Percentiles rank a stretch among this genome's conserved stretches.
These are phyloP conservation scores for Trichosporon ovoides DNA, from an alignment of 1,284 basidiomycete species.

Conservation along the genomic window DNA sequence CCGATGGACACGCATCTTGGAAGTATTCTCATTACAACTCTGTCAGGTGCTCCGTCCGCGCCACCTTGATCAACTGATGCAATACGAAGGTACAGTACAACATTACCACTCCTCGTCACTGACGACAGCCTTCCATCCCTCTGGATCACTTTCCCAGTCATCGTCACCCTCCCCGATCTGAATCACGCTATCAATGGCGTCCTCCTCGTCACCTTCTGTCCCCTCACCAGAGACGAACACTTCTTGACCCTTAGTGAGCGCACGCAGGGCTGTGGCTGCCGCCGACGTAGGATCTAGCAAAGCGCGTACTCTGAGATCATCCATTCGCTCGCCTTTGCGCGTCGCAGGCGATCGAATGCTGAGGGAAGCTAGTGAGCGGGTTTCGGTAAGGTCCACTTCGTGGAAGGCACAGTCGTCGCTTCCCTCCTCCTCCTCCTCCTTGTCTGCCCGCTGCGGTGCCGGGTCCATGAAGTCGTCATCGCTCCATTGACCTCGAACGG, in stretches of 20 bases:
- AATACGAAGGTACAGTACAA: background rate
- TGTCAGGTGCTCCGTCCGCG: no score
- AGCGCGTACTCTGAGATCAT: slow-evolving; percentile 35
- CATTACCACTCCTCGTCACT: slow-evolving; percentile 25
- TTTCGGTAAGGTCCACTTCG: slow-evolving; percentile 3
- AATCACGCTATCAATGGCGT: background rate
- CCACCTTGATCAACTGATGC: no score
- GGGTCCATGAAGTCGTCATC: slow-evolving; percentile 4
- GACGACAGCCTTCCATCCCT: slow-evolving; percentile 28
- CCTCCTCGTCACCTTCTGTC: slow-evolving; percentile 10
- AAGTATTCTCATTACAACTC: no score
- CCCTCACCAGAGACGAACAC: slow-evolving; percentile 29
- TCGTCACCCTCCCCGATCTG: slow-evolving; percentile 21
- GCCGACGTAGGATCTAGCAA: slow-evolving; percentile 32
- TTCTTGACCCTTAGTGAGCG: slow-evolving; percentile 35
- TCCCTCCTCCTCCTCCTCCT: background rate
- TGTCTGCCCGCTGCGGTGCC: background rate
- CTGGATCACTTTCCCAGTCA: slow-evolving; percentile 34
- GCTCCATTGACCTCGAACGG: slow-evolving; percentile 8
- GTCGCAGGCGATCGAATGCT: slow-evolving; percentile 27
- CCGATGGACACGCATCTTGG: no score
- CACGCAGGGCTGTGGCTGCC: slow-evolving; percentile 27
- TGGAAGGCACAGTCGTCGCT: background rate
- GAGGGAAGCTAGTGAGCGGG: slow-evolving; percentile 9
- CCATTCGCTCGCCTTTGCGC: slow-evolving; percentile 16